Conservation (phyloP, 2,329 filamentous ascomycete species). For the Penicillium sp. region DNA sequence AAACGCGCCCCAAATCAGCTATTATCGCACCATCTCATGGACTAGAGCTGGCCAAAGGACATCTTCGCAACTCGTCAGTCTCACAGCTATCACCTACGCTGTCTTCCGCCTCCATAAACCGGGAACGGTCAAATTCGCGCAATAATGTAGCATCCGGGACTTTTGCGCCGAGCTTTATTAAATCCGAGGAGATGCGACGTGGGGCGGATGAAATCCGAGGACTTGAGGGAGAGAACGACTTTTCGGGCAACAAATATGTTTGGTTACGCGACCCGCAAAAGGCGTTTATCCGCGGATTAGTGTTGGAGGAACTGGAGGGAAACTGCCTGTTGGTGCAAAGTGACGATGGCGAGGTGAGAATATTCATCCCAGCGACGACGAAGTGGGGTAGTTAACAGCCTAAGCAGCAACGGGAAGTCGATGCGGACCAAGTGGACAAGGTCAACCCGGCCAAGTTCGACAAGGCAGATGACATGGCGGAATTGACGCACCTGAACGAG, state of each 20-base stretch:
- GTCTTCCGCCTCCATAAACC: constrained; percentile 40
- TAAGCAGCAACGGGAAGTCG: constrained; percentile 76
- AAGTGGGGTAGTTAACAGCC: constrained; percentile 20
- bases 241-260: constrained; percentile 96
- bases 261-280: constrained; percentile 87
- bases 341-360: constrained; percentile 80
- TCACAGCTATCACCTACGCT: constrained; percentile 54
- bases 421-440: constrained; percentile 88
- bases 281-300: constrained; percentile 90
- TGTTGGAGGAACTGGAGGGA: constrained; percentile 74
- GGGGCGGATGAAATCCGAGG: constrained; percentile 59
- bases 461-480: constrained; percentile 98
- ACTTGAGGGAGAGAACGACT: constrained; percentile 97
- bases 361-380: neutral
- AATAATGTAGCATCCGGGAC: constrained; percentile 69
- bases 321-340: constrained; percentile 81
- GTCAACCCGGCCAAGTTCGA: constrained; percentile 99
- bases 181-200: constrained; percentile 71
- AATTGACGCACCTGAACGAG: constrained; percentile 96
- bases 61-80: constrained; percentile 69
- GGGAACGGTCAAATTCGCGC: constrained; percentile 61
- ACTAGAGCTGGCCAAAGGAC: constrained; percentile 48
- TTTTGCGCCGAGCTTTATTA: constrained; percentile 96
- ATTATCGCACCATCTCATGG: constrained; percentile 63
- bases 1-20: constrained; percentile 69